phyloP scores from a whole-genome alignment of 495 filamentous ascomycete species.

The Xylaria cubensis region DNA sequence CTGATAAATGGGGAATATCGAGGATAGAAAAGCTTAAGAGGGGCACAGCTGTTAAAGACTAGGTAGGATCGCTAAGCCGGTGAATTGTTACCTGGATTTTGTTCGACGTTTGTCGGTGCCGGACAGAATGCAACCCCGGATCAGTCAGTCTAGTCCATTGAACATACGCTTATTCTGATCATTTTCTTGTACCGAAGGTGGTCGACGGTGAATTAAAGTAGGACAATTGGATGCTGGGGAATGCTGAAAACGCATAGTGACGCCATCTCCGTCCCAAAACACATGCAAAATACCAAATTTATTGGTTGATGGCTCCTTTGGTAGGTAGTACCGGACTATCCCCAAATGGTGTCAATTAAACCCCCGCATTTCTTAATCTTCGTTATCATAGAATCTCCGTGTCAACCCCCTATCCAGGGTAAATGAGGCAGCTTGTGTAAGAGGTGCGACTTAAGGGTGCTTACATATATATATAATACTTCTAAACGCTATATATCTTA shows the following conservation, averaged over 20 bases:
- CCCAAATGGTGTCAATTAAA: constrained; percentile 22
- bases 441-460: not conserved
- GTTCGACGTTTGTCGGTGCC: not conserved
- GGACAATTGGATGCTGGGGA: not conserved
- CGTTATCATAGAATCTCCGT: not conserved
- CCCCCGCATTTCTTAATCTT: constrained; percentile 10
- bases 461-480: not conserved
- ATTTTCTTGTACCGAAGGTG: not conserved
- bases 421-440: not conserved
- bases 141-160: not conserved
- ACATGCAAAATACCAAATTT: not conserved
- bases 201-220: not conserved
- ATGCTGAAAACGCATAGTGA: constrained; percentile 19
- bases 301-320: not conserved
- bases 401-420: not conserved
- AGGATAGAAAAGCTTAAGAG: not conserved
- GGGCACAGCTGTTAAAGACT: not conserved
- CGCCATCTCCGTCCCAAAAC: constrained; percentile 1
- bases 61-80: not conserved
- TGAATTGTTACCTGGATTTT: not conserved
- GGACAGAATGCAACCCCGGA: not conserved
- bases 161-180: not conserved
- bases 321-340: constrained; percentile 1
- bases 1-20: not conserved
- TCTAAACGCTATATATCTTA: not conserved